These are phyloP conservation scores for Davidsoniella eucalypti DNA, from an alignment of 2,329 filamentous ascomycete genomes.

Conservation along the genomic window DNA sequence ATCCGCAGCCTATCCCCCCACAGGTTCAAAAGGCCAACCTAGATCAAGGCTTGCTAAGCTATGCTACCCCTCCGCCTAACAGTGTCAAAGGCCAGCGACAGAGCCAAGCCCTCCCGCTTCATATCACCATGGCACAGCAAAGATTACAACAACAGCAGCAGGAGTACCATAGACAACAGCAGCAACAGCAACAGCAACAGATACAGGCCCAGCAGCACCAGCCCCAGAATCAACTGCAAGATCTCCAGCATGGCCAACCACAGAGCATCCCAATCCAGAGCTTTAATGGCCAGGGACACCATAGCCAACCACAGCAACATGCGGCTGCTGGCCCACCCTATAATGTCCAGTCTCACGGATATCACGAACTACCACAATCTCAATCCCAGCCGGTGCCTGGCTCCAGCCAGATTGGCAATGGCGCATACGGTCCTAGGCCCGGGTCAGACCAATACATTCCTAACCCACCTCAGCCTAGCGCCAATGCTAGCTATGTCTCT, in stretches of 20 bases:
- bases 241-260: slow-evolving; percentile 6
- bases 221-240: background rate
- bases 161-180: slow-evolving; percentile 13
- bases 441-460: slow-evolving; percentile 9
- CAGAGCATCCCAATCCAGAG: background rate
- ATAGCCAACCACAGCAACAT: background rate
- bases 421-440: slow-evolving; percentile 6
- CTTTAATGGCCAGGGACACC: background rate
- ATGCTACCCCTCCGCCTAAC: slow-evolving; percentile 13
- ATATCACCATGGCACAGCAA: slow-evolving; percentile 10
- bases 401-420: background rate
- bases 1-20: slow-evolving; percentile 36
- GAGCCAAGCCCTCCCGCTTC: slow-evolving; percentile 6
- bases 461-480: background rate
- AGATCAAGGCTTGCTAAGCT: slow-evolving; percentile 13
- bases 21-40: slow-evolving; percentile 35
- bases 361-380: slow-evolving; percentile 6
- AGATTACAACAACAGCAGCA: slow-evolving; percentile 11
- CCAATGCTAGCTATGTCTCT: background rate
- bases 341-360: slow-evolving; percentile 6
- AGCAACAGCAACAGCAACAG: slow-evolving; percentile 10
- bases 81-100: slow-evolving; percentile 9
- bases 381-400: slow-evolving; percentile 8
- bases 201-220: slow-evolving; percentile 6
- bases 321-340: background rate